phyloP scores from a whole-genome alignment of 2,329 filamentous ascomycete species.

The Pseudogymnoascus verrucosus region DNA sequence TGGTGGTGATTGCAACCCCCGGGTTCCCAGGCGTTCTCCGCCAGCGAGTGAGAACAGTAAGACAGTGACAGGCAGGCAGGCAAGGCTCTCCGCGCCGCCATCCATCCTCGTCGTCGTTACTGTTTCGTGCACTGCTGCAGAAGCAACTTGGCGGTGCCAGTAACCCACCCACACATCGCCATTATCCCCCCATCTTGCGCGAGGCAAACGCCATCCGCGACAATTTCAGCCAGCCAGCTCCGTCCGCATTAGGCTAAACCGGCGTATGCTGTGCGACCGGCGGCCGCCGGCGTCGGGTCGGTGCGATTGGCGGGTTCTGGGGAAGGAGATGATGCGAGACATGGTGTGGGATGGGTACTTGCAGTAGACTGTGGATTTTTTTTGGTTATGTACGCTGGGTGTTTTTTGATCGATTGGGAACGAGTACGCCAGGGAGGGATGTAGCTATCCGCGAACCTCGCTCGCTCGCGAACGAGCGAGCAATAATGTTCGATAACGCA shows the following conservation, averaged over 20 bases:
- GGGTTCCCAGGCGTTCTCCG: background rate
- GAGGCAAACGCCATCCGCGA: background rate
- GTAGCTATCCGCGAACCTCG: background rate
- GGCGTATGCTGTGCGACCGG: background rate
- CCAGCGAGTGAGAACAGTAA: background rate
- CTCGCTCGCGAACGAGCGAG: background rate
- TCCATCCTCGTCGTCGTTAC: background rate
- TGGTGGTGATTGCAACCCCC: background rate
- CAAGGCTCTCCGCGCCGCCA: background rate
- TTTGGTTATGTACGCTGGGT: background rate
- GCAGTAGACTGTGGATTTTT: background rate
- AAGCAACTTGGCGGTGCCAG: background rate
- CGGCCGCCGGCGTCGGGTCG: background rate
- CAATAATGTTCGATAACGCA: background rate
- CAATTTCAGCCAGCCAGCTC: background rate
- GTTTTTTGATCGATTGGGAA: background rate
- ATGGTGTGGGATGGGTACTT: background rate
- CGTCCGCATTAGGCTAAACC: background rate
- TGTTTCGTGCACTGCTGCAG: background rate
- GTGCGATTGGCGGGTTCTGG: background rate
- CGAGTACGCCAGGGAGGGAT: background rate
- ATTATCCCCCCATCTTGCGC: background rate
- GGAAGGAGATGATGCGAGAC: background rate
- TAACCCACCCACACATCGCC: background rate
- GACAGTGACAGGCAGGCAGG: background rate